Conservation (phyloP, 75 land plant species). For the Chamaecyparis obtusa region DNA sequence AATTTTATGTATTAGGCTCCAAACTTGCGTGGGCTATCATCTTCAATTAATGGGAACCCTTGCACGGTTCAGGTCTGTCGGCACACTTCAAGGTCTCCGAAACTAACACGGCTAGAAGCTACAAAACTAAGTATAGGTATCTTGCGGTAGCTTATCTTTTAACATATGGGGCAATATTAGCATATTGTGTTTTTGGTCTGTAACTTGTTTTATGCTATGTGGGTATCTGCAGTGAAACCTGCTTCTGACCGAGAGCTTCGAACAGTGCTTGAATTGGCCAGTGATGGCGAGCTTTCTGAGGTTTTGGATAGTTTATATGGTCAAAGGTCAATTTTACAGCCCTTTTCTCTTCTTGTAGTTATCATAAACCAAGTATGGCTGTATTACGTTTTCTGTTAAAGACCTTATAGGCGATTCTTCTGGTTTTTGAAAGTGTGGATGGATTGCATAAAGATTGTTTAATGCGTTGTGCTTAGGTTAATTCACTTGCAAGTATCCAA, state of each 20-base stretch:
- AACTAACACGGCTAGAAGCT: background rate
- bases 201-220: background rate
- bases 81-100: background rate
- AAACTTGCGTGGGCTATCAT: background rate
- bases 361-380: background rate
- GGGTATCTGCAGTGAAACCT: slow-evolving; percentile 26
- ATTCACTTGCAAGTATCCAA: too few relatives aligned
- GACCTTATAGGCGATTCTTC: background rate
- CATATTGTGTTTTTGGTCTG: background rate
- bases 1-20: background rate
- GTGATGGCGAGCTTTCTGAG: slow-evolving; percentile 78
- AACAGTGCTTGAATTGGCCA: slow-evolving; percentile 77
- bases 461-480: too few relatives aligned
- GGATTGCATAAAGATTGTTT: too few relatives aligned
- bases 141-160: background rate
- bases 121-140: background rate
- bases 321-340: slow-evolving; percentile 47
- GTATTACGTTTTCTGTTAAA: too few relatives aligned
- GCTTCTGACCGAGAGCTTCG: slow-evolving; percentile 74
- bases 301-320: slow-evolving; percentile 74
- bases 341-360: background rate
- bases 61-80: background rate
- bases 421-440: too few relatives aligned
- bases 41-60: background rate
- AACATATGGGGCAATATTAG: background rate